Conservation (phyloP, 2,329 filamentous ascomycete genomes). For the Torrubiella hemipterigena region DNA sequence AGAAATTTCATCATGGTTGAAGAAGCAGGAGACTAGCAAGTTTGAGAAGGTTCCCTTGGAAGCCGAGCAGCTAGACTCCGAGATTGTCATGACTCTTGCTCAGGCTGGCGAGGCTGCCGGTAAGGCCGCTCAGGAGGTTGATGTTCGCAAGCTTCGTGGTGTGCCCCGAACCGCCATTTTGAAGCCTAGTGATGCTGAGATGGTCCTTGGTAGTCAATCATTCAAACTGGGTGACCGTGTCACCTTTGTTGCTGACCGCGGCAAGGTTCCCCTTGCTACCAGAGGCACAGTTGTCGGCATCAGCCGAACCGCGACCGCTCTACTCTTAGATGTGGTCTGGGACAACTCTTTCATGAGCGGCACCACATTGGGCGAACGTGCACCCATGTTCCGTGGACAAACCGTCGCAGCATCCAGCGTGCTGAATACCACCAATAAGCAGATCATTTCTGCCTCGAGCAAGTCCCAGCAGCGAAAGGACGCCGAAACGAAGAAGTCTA, state of each 20-base stretch:
- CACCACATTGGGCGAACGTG: conserved; percentile 79
- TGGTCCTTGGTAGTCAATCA: conserved; percentile 72
- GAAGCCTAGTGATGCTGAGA: conserved; percentile 92
- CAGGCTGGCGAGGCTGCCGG: conserved; percentile 55
- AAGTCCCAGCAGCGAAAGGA: conserved; percentile 37
- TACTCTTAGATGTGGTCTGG: conserved; percentile 84
- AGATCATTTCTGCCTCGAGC: conserved; percentile 60
- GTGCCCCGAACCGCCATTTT: conserved; percentile 81
- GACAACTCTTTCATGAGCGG: conserved; percentile 96
- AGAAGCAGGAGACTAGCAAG: conserved; percentile 77
- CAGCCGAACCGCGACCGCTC: conserved; percentile 71
- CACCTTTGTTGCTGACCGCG: conserved; percentile 83
- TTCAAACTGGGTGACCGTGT: conserved; percentile 84
- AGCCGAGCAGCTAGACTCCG: conserved; percentile 89
- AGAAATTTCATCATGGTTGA: conserved; percentile 89
- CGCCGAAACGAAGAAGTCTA: conserved; percentile 30
- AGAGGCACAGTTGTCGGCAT: conserved; percentile 91
- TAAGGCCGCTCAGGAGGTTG: conserved; percentile 36
- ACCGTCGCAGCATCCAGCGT: conserved; percentile 83
- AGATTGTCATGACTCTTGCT: conserved; percentile 73
- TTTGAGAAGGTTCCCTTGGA: conserved; percentile 95
- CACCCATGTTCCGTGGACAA: conserved; percentile 85
- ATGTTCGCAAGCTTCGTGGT: conserved; percentile 59
- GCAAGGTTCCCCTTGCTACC: conserved; percentile 86
- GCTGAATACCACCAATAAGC: conserved; percentile 72